Evolutionary conservation across 2,329 filamentous ascomycete species (phyloP).

Genomic region (Eurotiales sp.): DNA sequence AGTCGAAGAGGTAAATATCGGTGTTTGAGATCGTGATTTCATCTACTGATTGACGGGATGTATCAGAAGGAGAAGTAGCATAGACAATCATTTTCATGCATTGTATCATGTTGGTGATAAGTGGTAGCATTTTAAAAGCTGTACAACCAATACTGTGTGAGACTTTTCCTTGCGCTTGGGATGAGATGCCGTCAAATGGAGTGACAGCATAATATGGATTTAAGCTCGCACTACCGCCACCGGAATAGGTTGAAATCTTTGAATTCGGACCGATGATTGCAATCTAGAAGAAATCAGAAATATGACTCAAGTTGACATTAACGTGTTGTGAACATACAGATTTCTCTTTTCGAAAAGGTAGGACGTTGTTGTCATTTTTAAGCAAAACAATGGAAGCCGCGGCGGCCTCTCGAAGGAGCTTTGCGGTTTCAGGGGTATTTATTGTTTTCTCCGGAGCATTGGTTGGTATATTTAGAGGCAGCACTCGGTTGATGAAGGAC

Average conservation of each 20-base stretch:
- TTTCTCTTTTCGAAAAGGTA: conserved; percentile 50
- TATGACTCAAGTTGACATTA: background rate
- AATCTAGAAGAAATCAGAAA: conserved; percentile 33
- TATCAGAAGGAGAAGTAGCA: conserved; percentile 24
- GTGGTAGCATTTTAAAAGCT: conserved; percentile 20
- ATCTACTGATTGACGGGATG: background rate
- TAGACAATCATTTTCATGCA: conserved; percentile 15
- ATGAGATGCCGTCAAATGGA: conserved; percentile 9
- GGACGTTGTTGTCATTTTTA: conserved; percentile 63
- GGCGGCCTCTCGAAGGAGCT: conserved; percentile 63
- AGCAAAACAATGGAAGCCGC: conserved; percentile 68
- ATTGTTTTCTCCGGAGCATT: conserved; percentile 49
- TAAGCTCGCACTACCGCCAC: conserved; percentile 61
- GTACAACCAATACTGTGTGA: background rate
- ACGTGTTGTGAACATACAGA: background rate
- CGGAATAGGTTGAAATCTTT: conserved; percentile 48
- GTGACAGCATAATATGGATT: conserved; percentile 39
- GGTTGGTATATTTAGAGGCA: conserved; percentile 38
- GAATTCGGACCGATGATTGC: conserved; percentile 55
- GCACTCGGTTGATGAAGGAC: conserved; percentile 57
- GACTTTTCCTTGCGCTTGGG: background rate
- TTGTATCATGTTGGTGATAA: conserved; percentile 17
- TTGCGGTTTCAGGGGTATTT: conserved; percentile 60
- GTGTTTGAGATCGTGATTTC: background rate
- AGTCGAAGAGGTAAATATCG: background rate